Percentiles rank a stretch among this genome's conserved stretches.
These are phyloP conservation scores for Eucalyptus marginata DNA, from an alignment of 345 rosid genomes.

Conservation along the genomic window DNA sequence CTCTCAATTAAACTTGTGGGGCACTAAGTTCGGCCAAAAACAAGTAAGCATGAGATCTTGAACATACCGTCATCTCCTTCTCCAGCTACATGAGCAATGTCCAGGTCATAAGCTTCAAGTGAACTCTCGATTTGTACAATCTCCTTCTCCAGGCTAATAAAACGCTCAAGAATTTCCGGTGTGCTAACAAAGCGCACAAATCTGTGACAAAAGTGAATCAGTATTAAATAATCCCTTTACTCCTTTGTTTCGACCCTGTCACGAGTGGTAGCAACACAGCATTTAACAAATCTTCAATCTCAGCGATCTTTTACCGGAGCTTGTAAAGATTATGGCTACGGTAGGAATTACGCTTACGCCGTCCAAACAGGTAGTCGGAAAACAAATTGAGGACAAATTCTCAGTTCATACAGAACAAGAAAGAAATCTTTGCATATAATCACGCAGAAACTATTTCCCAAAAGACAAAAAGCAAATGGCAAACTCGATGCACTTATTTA, in stretches of 20 bases:
- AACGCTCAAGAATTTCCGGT: constrained; percentile 87
- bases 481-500: not conserved
- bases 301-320: not conserved
- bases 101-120: constrained; percentile 42
- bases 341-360: not conserved
- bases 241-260: not conserved
- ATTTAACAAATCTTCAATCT: not conserved
- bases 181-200: constrained; percentile 82
- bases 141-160: constrained; percentile 60
- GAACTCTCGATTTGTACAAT: constrained; percentile 63
- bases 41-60: not conserved
- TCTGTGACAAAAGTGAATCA: constrained; percentile 11
- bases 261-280: not conserved
- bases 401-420: not conserved
- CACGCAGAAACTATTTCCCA: not conserved
- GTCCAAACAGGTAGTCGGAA: not conserved
- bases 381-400: not conserved
- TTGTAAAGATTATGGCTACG: not conserved
- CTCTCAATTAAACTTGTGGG: not conserved
- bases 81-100: constrained; percentile 5
- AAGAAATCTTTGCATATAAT: not conserved
- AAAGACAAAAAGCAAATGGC: not conserved
- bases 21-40: not conserved
- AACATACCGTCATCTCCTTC: constrained; percentile 34
- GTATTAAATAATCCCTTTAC: not conserved